Evolutionary conservation across 257 asterid species (phyloP), one percentile per base, ranked within the genome.

Genomic region (Fraxinus anomala): DNA sequence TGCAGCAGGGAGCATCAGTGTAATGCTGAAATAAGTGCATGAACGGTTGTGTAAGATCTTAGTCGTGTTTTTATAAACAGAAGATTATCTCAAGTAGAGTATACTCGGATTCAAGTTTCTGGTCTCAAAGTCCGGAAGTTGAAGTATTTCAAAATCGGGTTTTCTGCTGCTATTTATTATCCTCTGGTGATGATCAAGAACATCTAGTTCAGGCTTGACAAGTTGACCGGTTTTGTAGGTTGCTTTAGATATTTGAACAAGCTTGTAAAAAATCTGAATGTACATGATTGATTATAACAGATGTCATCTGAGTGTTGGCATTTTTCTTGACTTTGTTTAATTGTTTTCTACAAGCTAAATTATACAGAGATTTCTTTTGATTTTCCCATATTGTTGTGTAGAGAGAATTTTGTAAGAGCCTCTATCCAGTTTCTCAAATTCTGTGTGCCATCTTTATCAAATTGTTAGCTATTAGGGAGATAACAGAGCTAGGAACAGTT

Each of bases 1-100:
- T 95, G 99, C 85, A 91, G 97, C 86, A 84, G 99, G 82, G 99
- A 93, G 88, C 76, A 91, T 82, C 99, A 89, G 82, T 95, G 99
- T 82, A 93, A 95, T 83, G 97, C 98, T 4, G 99, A 95, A 75
- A 95, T 93, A 70, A 95, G 93, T 73, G 92, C 95, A 68, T 91
- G 89, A 83, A 21, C 66, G 34, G 44, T 12, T 73, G 73, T 37
- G 17, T 42, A 5, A 19, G 73, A 37, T 82, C 17, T 1, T 30
- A 42, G 33, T 28, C 49, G 59, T 72, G 19, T 37, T 17, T 54
- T 21, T 37, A 42, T 39, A 19, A 56, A 17, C 44, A 47, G 12
- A 23, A 30, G 70, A 74, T 82, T 5, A 51, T 56, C 68, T 51
- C 12, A 56, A 51, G 81, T 79, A 61, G 13, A 49, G 21, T 0